Evolutionary conservation across 2,329 filamentous ascomycete genomes (phyloP).

Genomic region (Sphaerostilbella broomeana): DNA sequence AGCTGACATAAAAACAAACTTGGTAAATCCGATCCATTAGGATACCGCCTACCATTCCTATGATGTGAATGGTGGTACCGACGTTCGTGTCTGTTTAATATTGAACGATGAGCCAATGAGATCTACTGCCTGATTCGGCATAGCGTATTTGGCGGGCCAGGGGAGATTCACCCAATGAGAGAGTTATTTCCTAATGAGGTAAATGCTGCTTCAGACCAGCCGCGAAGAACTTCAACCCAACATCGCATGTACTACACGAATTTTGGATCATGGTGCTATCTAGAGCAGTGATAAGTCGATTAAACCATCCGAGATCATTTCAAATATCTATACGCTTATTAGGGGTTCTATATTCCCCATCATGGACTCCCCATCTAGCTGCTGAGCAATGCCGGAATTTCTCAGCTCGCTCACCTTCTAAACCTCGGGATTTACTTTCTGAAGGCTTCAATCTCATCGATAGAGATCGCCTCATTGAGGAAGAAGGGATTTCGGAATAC

Average conservation of each 20-base stretch:
- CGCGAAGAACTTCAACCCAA: no score
- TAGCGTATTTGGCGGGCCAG: not conserved
- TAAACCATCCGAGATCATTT: no score
- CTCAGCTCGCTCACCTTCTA: conserved; percentile 4
- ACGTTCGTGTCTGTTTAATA: no score
- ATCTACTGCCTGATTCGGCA: conserved; percentile 11
- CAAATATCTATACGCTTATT: no score
- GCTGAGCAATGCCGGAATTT: not conserved
- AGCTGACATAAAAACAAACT: not conserved
- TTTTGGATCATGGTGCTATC: no score
- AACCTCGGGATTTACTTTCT: conserved; percentile 14
- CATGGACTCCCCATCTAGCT: not conserved
- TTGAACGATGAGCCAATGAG: not conserved
- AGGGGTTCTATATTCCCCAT: no score
- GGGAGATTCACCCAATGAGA: conserved; percentile 9
- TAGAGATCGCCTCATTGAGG: conserved; percentile 24
- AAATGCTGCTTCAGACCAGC: no score
- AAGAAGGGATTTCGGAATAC: conserved; percentile 33
- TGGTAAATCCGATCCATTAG: not conserved
- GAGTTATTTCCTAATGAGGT: conserved; percentile 13
- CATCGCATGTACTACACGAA: no score
- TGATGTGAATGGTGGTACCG: not conserved
- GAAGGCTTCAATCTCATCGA: conserved; percentile 16
- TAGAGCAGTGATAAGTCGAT: no score
- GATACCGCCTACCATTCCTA: not conserved